Conservation (phyloP, 176 grass and related monocot genomes). For the Alopecurus myosuroides region DNA sequence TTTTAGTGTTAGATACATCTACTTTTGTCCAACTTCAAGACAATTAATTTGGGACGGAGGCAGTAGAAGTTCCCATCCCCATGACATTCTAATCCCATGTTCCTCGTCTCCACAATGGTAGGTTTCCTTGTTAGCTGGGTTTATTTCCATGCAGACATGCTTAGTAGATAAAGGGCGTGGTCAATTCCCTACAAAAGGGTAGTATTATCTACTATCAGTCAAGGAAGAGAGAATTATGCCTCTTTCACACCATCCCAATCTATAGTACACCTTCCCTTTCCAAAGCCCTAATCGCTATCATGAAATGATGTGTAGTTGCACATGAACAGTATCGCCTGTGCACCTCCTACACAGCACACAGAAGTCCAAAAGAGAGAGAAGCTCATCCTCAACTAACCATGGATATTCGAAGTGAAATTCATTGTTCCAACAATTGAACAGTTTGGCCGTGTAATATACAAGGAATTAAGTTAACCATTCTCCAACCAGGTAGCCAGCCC, state of each 20-base stretch:
- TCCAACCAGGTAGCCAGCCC: background rate
- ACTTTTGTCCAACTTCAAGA: no score
- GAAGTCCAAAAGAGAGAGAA: background rate
- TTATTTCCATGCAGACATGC: background rate
- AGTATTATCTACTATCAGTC: background rate
- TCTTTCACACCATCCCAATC: background rate
- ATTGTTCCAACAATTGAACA: no score
- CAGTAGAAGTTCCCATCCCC: background rate
- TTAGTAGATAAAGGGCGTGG: background rate
- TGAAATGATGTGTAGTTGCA: background rate
- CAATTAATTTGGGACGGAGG: no score
- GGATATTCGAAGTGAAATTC: background rate
- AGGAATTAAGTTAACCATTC: no score
- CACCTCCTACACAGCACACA: background rate
- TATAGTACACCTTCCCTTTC: background rate
- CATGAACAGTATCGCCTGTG: background rate
- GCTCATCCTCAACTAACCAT: background rate
- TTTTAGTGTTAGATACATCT: no score
- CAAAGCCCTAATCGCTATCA: background rate
- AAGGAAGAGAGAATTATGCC: background rate
- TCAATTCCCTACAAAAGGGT: background rate
- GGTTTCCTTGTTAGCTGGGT: background rate
- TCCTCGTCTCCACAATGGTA: background rate
- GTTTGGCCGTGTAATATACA: no score
- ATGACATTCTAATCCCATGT: background rate